These are phyloP conservation scores for Aspergillus sp. DNA, from an alignment of 2,329 filamentous ascomycete species.

Conservation along the genomic window DNA sequence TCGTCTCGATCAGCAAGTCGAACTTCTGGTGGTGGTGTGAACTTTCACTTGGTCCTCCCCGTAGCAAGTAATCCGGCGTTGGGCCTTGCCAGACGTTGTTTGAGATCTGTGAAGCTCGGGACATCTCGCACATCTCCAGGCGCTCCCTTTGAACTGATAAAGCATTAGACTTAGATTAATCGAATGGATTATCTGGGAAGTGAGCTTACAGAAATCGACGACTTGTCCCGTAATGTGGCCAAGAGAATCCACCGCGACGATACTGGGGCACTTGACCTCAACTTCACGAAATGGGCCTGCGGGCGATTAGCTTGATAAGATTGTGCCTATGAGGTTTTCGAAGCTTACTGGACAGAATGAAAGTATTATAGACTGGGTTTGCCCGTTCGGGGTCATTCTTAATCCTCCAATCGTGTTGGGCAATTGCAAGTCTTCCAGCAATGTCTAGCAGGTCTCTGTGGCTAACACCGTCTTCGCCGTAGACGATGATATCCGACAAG, in stretches of 20 bases:
- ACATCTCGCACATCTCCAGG: conserved; percentile 90
- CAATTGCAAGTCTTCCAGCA: conserved; percentile 62
- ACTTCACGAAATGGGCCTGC: conserved; percentile 63
- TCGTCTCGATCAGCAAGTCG: conserved; percentile 85
- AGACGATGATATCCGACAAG: conserved; percentile 88
- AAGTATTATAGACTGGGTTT: conserved; percentile 74
- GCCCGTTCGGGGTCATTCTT: conserved; percentile 55
- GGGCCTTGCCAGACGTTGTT: conserved; percentile 87
- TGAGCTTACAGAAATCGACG: conserved; percentile 70
- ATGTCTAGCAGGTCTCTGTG: conserved; percentile 62
- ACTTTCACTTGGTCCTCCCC: conserved; percentile 30
- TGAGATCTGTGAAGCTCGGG: conserved; percentile 80
- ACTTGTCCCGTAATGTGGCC: conserved; percentile 71
- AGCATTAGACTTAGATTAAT: conserved; percentile 6
- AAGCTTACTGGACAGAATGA: conserved; percentile 59
- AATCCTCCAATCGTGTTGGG: conserved; percentile 71
- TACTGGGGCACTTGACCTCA: conserved; percentile 62
- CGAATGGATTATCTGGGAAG: background rate
- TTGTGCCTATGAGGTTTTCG: conserved; percentile 4
- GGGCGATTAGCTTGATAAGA: conserved; percentile 30
- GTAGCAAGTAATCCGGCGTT: conserved; percentile 64
- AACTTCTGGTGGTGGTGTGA: conserved; percentile 58
- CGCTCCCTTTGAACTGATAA: conserved; percentile 69
- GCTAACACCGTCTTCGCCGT: conserved; percentile 66
- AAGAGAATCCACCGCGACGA: conserved; percentile 70